Base-by-base conservation (phyloP, 1,284 basidiomycete genomes). In the Xerocomus nothofagi region DNA sequence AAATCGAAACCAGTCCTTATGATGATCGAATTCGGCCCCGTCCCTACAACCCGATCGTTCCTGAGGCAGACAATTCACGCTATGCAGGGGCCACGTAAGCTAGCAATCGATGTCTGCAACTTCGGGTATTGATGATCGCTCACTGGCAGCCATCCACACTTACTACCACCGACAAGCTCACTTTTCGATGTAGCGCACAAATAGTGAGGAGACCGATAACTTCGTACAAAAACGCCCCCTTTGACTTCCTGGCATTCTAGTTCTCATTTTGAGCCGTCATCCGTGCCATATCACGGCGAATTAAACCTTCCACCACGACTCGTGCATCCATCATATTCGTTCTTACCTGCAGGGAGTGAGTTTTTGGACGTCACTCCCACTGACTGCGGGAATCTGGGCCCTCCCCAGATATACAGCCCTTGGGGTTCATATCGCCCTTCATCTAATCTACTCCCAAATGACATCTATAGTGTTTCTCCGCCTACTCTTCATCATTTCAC, bases 121-220 rank as follows among this genome's bases (percentile, higher is more conserved):
- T 29, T n/a, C 39, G 40, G 17, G 23, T 32, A 36, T 47, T 58
- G 36, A 62, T 39, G 15, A 42, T 29, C 36, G 5, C n/a, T 27
- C 6, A 26, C 7, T 18, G 2, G n/a, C 20, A 65, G 58, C 24
- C 38, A 44, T 47, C n/a, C 55, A 9, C 42, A 42, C 18, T 23
- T 43, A 23, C 27, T 10, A 21, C 36, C 32, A 44, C 37, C 37
- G 31, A 39, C 17, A 20, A 39, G 31, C 12, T 24, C 47, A 10
- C 43, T 3, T 27, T 15, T 43, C 34, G 39, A 52, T 44, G 29
- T 33, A 34, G 24, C 21, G 15, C 34, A 51, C 11, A 24, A 33
- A 17, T 33, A 40, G 60, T 61, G 29, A 66, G 60, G 8, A 11
- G 4, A 15, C 15, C 11, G n/a, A 39, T 31, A 24, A 9, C 4